Evolutionary conservation across 345 rosid genomes (phyloP).

Genomic region (rapeseed (Brassica napus)): Da-Ae NC_063442.1:44044501-44045000

Average conservation of each 20-base stretch:
- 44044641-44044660: not conserved
- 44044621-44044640: not conserved
- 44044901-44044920: slow-evolving; percentile 51
- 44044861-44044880: not conserved
- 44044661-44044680: not conserved
- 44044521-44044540: slow-evolving; percentile 40
- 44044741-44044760: slow-evolving; percentile 8
- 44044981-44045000: slow-evolving; percentile 95
- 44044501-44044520: slow-evolving; percentile 78
- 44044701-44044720: not conserved
- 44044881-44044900: slow-evolving; percentile 12
- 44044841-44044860: not conserved
- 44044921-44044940: slow-evolving; percentile 88
- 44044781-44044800: not conserved
- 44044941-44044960: slow-evolving; percentile 89
- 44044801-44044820: slow-evolving; percentile 16
- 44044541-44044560: slow-evolving; percentile 1
- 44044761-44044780: not conserved
- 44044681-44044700: not conserved
- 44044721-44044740: slow-evolving; percentile 5
- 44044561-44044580: slow-evolving; percentile 4
- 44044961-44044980: slow-evolving; percentile 86
- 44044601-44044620: slow-evolving; percentile 5
- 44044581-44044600: not conserved
- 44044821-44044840: slow-evolving; percentile 17